phyloP scores from a whole-genome alignment of 306 rosid genomes.

The Begonia peltatifolia region DNA sequence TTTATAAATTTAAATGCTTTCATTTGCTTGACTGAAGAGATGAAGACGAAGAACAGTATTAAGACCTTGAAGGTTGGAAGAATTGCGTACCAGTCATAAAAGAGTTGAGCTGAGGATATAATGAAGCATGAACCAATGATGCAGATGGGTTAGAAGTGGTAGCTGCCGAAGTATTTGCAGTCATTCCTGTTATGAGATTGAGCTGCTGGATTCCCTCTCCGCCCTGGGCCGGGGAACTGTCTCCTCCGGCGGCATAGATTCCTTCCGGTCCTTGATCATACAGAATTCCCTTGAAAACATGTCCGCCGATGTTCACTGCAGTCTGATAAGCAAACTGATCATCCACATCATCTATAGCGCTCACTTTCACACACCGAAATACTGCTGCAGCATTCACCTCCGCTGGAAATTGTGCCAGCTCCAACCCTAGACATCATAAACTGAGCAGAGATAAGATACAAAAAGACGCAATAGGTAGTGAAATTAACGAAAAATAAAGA shows the following conservation, averaged over 20 bases:
- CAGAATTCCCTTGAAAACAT: slow-evolving; percentile 82
- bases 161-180: not conserved
- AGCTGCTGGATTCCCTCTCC: slow-evolving; percentile 37
- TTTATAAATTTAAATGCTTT: too few relatives aligned
- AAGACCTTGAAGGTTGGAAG: slow-evolving; percentile 83
- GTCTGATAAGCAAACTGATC: slow-evolving; percentile 91
- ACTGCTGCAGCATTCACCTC: slow-evolving; percentile 75
- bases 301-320: slow-evolving; percentile 87
- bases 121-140: slow-evolving; percentile 43
- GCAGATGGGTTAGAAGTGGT: slow-evolving; percentile 12
- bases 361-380: slow-evolving; percentile 85
- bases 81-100: slow-evolving; percentile 95
- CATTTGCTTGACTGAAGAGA: too few relatives aligned
- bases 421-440: slow-evolving; percentile 58
- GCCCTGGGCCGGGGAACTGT: slow-evolving; percentile 44
- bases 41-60: not conserved
- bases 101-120: slow-evolving; percentile 75
- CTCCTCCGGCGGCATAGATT: slow-evolving; percentile 31
- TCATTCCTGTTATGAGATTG: slow-evolving; percentile 19
- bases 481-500: too few relatives aligned
- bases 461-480: too few relatives aligned
- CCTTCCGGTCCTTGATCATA: slow-evolving; percentile 69
- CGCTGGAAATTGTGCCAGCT: slow-evolving; percentile 61
- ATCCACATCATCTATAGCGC: slow-evolving; percentile 65
- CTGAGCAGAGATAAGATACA: too few relatives aligned